phyloP scores from a whole-genome alignment of 169 alveolate genomes.

The Condylostoma magnum region DNA sequence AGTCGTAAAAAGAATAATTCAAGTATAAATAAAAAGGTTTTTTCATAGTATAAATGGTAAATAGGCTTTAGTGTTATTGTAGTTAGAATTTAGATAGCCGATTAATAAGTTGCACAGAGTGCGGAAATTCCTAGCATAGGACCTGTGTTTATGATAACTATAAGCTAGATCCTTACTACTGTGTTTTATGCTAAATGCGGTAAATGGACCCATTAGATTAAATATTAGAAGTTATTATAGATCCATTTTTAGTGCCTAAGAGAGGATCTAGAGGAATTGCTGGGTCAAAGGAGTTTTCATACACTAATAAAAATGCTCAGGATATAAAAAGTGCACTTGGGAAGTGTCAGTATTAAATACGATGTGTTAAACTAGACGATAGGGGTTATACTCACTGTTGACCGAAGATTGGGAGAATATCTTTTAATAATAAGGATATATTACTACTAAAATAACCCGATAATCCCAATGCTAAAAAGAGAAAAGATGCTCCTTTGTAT shows the following conservation, averaged over 20 bases:
- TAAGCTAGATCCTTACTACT: background rate
- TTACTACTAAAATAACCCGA: background rate
- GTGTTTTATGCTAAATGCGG: background rate
- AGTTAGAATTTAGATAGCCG: too few relatives aligned
- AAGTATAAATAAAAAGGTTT: too few relatives aligned
- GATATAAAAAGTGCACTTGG: background rate
- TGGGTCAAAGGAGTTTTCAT: background rate
- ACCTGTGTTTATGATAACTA: too few relatives aligned
- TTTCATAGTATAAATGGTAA: too few relatives aligned
- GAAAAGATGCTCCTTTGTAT: constrained; percentile 25
- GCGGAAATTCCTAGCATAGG: too few relatives aligned
- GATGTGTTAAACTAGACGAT: constrained; percentile 28
- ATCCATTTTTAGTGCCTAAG: background rate
- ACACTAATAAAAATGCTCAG: background rate
- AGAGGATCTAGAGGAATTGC: background rate
- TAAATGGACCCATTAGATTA: background rate
- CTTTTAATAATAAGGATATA: background rate
- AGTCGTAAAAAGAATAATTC: too few relatives aligned
- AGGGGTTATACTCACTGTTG: background rate
- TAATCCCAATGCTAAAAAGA: constrained; percentile 14
- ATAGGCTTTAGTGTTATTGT: too few relatives aligned
- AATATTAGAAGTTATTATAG: background rate
- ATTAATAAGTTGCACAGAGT: too few relatives aligned
- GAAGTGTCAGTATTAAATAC: background rate
- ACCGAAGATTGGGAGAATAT: constrained; percentile 7